Conservation (phyloP, 2,329 filamentous ascomycete species). For the Drechslera avenae region DNA sequence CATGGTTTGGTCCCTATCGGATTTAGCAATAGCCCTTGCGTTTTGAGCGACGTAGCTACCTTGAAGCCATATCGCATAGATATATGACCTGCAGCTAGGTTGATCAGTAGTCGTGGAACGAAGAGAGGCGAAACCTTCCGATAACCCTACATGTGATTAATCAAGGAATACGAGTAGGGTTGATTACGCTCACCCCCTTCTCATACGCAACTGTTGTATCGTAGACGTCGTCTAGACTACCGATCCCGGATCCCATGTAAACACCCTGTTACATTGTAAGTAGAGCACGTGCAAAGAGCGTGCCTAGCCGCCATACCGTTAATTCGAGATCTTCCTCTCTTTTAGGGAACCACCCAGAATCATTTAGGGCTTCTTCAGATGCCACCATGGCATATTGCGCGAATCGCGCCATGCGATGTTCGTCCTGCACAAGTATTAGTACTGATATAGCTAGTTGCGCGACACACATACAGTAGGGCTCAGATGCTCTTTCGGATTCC, state of each 20-base stretch:
- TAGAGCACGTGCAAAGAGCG: background rate
- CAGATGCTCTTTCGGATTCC: slow-evolving; percentile 56
- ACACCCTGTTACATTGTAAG: slow-evolving; percentile 64
- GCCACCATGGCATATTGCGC: slow-evolving; percentile 90
- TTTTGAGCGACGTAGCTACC: slow-evolving; percentile 37
- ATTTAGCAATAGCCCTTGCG: slow-evolving; percentile 7
- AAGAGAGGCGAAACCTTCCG: slow-evolving; percentile 92
- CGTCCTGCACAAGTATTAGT: slow-evolving; percentile 53
- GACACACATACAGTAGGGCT: slow-evolving; percentile 34
- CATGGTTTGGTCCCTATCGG: slow-evolving; percentile 80
- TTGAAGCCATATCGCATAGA: slow-evolving; percentile 89
- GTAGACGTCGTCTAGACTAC: slow-evolving; percentile 90
- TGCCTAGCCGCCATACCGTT: slow-evolving; percentile 57
- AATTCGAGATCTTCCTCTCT: slow-evolving; percentile 68
- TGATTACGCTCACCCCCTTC: slow-evolving; percentile 63
- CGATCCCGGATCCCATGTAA: slow-evolving; percentile 93
- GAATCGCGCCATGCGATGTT: slow-evolving; percentile 86
- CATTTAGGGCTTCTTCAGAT: slow-evolving; percentile 80
- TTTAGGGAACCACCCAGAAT: slow-evolving; percentile 76
- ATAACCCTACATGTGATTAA: slow-evolving; percentile 68
- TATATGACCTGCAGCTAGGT: slow-evolving; percentile 91
- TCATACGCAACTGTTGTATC: slow-evolving; percentile 78
- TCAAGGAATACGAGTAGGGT: background rate
- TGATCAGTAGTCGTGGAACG: slow-evolving; percentile 90
- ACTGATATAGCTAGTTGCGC: slow-evolving; percentile 41